Evolutionary conservation across 2,329 filamentous ascomycete genomes (phyloP), one percentile per base, ranked within the genome.

Genomic region (Arthrobotrys conoides): DNA sequence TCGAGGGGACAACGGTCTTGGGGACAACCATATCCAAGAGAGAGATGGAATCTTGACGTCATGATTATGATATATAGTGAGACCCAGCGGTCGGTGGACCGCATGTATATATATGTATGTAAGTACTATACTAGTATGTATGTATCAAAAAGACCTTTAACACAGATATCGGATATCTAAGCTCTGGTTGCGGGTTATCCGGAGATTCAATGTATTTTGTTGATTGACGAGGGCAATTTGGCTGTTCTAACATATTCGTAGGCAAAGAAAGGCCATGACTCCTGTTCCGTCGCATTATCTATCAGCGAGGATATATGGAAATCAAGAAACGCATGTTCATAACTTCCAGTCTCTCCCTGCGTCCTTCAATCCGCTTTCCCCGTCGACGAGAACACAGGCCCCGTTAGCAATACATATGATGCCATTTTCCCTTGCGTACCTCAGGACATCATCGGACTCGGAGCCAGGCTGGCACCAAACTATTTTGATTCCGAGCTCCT

Each of bases 381-480:
- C 93, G 84, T 97, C 93, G 10, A 96, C 92, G 53, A 97, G 87
- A 24, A 97, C 91, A 85, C 93, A 97, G 92, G 93, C 96, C 0
- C 93, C 93, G 82, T 94, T 92, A 6, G 92, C 92, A 30, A 85
- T 83, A 27, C 67, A 69, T 24, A 63, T 73, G 67, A 81, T 79
- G 3, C 84, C 86, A 80, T 91, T 88, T 55, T 86, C 86, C 77
- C 87, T 86, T 2, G 93, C 93, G 84, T 89, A 94, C 48, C 88
- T 86, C 80, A 97, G 83, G 22, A 93, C 91, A 73, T 90, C 89
- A 65, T 92, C 89, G 83, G 97, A 90, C 83, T 92, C 98, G 16
- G 90, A 94, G 0, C 95, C 96, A 0, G 96, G 96, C 85, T 98
- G 96, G 81, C 98, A 86, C 92, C 93, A 97, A 4, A 97, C 90